Evolutionary conservation across 2,329 filamentous ascomycete genomes (phyloP).

Genomic region (Penicillium sp.): DNA sequence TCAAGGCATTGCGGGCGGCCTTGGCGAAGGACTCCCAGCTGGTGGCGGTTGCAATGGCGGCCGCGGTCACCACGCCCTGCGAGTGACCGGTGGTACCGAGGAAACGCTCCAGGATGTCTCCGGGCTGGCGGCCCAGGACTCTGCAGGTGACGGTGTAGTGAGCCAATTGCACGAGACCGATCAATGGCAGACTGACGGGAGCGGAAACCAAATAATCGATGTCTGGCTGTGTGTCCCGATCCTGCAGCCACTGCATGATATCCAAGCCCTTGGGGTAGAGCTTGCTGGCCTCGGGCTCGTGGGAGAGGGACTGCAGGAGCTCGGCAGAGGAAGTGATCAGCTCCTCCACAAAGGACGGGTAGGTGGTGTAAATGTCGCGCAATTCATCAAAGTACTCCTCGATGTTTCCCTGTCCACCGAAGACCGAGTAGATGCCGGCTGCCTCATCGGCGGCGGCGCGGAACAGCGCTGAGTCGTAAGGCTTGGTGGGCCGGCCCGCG

Average conservation of each 20-base stretch:
- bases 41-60: slow-evolving; percentile 84
- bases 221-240: slow-evolving; percentile 87
- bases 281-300: slow-evolving; percentile 86
- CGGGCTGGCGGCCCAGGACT: slow-evolving; percentile 84
- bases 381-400: slow-evolving; percentile 99
- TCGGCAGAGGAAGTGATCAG: slow-evolving; percentile 80
- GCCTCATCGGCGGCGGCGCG: slow-evolving; percentile 82
- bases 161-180: slow-evolving; percentile 91
- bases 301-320: slow-evolving; percentile 80
- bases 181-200: slow-evolving; percentile 92
- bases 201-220: slow-evolving; percentile 92
- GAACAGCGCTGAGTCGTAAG: slow-evolving; percentile 90
- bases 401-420: slow-evolving; percentile 97
- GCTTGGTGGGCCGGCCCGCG: slow-evolving; percentile 80
- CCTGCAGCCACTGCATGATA: slow-evolving; percentile 88
- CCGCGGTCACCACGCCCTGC: slow-evolving; percentile 91
- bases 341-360: slow-evolving; percentile 86
- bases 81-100: slow-evolving; percentile 93
- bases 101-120: slow-evolving; percentile 80
- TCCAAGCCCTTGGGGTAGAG: slow-evolving; percentile 97
- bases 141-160: slow-evolving; percentile 96
- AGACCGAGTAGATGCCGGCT: slow-evolving; percentile 88
- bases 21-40: slow-evolving; percentile 92
- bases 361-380: slow-evolving; percentile 85
- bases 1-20: slow-evolving; percentile 76